Evolutionary conservation across 495 filamentous ascomycete species (phyloP), one percentile per base, ranked within the genome.

Genomic region (Penicillium egyptiacum): DNA sequence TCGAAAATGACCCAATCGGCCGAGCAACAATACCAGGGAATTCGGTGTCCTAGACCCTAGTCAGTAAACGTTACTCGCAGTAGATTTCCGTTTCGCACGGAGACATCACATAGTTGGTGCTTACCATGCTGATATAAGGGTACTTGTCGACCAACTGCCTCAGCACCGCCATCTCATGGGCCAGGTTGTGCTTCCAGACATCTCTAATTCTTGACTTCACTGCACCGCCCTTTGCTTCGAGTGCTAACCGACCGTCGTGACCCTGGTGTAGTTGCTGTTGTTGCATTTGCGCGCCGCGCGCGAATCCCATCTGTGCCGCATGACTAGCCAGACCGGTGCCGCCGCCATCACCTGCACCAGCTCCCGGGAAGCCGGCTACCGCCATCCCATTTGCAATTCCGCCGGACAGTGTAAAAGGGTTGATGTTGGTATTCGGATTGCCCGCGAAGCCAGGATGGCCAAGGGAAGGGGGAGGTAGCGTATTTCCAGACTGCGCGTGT

Each of bases 1-100:
- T 91, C 16, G 86, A 84, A 69, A 98, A 98, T 37, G 87, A 81
- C 14, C 94, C 94, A 80, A 98, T 97, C 4, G 94, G 94, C 49
- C 94, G 85, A 22, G 92, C 90, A 48, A 98, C 92, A 37, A 98
- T 90, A 30, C 94, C 94, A 4, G 94, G 94, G 64, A 98, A 98
- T 69, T 98, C 93, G 45, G 95, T 96, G 70, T 98, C 95, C 93
- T 98, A 68, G 5, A 23, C 30, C 20, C 39, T 9, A 43, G 56
- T 61, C 23, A 59, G 28, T 40, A 19, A 9, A 4, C 16, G 3
- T 20, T 53, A 31, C 7, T 41, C 56, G 46, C 20, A 17, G 22
- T 7, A 16, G 8, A 14, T 35, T 31, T 17, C 45, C 2, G 17
- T 48, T 37, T 20, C 10, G 26, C 6, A 28, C 17, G n/a, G 11